Percentiles rank a stretch among this genome's conserved stretches.
Evolutionary conservation across 2,329 filamentous ascomycete genomes (phyloP).

Genomic region (Botryotinia convoluta): DNA sequence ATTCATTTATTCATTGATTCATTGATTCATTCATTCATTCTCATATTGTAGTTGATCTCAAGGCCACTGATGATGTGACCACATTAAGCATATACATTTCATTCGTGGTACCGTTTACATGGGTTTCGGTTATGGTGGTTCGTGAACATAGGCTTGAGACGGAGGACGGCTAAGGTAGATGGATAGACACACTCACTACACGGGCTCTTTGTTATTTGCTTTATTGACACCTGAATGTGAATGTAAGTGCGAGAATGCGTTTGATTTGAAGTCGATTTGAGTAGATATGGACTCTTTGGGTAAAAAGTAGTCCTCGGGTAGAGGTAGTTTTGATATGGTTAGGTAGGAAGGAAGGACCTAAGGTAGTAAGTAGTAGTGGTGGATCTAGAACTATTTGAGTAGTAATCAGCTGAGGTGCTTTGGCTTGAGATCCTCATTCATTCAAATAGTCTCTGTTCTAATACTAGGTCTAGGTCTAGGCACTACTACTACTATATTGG

Average conservation of each 20-base stretch:
- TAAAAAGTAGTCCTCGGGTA: background rate
- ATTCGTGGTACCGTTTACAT: background rate
- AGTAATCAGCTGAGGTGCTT: background rate
- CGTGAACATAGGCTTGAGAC: background rate
- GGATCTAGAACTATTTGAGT: background rate
- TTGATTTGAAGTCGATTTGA: background rate
- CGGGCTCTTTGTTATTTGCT: background rate
- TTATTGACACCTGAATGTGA: background rate
- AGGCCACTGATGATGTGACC: slow-evolving; percentile 1
- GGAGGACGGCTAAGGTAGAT: background rate
- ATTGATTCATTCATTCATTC: background rate
- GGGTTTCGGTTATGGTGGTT: background rate
- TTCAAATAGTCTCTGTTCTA: background rate
- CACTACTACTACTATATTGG: background rate
- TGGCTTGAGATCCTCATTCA: background rate
- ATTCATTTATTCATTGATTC: background rate
- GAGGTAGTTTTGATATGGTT: background rate
- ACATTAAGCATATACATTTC: background rate
- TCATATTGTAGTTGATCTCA: background rate
- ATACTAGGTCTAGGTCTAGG: background rate
- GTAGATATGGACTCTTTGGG: background rate
- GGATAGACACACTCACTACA: background rate
- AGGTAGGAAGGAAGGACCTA: background rate
- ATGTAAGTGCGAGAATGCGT: background rate
- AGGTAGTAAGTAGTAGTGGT: background rate